phyloP scores from a whole-genome alignment of 768 basidiomycete genomes.

The Pulveroboletus ravenelii region DNA sequence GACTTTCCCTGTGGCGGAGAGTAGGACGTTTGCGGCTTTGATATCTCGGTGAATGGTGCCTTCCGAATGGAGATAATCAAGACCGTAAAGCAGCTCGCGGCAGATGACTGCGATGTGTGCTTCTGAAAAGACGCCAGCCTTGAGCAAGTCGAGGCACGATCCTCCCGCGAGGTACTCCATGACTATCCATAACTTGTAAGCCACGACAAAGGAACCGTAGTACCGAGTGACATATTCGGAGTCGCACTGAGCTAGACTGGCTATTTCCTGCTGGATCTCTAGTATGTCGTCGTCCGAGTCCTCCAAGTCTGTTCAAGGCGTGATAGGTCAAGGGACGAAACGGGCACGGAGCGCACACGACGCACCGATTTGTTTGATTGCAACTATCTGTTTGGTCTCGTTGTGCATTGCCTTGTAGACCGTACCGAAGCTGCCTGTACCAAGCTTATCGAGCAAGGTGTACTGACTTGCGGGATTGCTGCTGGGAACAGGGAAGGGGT shows the following conservation, averaged over 20 bases:
- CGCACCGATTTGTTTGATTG: constrained; percentile 94
- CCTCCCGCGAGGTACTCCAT: constrained; percentile 99
- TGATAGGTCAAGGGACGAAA: background rate
- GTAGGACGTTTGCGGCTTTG: constrained; percentile 94
- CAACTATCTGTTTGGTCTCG: constrained; percentile 90
- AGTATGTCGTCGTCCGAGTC: constrained; percentile 98
- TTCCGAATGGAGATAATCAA: constrained; percentile 94
- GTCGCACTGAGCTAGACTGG: constrained; percentile 91
- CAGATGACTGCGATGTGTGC: constrained; percentile 93
- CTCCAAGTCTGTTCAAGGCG: constrained; percentile 71
- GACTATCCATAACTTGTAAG: constrained; percentile 98
- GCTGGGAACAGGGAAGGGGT: constrained; percentile 66
- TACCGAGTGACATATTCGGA: constrained; percentile 96
- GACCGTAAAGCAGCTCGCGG: constrained; percentile 85
- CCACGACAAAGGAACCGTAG: constrained; percentile 94
- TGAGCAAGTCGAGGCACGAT: constrained; percentile 95
- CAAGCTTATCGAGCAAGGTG: constrained; percentile 91
- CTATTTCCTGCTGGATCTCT: constrained; percentile 98
- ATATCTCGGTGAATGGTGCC: constrained; percentile 98
- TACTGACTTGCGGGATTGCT: constrained; percentile 88
- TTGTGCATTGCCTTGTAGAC: constrained; percentile 98
- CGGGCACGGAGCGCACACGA: constrained; percentile 1
- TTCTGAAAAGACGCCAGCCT: constrained; percentile 87
- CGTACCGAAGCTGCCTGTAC: constrained; percentile 92
- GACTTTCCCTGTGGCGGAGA: constrained; percentile 87